A percentile compares a stretch with the other conserved stretches of the same genome.
Conservation (phyloP, 2,329 filamentous ascomycete genomes). For the Coniosporium tulheliwenetii region DNA sequence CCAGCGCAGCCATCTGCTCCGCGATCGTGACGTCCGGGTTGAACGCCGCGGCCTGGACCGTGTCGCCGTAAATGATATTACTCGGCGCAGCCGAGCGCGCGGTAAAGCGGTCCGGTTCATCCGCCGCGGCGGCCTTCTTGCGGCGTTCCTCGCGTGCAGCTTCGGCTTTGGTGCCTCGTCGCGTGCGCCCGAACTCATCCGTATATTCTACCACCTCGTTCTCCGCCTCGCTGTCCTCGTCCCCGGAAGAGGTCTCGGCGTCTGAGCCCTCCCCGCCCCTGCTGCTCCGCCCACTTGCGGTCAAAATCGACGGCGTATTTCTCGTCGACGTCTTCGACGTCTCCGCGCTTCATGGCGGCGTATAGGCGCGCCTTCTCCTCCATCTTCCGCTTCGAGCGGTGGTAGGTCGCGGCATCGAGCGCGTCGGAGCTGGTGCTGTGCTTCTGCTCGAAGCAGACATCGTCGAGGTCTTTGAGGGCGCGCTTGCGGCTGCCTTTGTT, state of each 20-base stretch:
- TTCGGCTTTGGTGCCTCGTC: constrained; percentile 56
- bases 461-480: constrained; percentile 42
- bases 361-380: constrained; percentile 83
- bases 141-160: constrained; percentile 47
- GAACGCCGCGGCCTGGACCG: constrained; percentile 73
- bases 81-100: constrained; percentile 51
- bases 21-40: constrained; percentile 49
- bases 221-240: constrained; percentile 24
- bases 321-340: constrained; percentile 48
- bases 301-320: constrained; percentile 79
- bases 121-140: constrained; percentile 36
- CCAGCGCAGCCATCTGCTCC: constrained; percentile 62
- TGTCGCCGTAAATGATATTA: constrained; percentile 69
- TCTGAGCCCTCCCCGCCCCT: constrained; percentile 26
- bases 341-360: constrained; percentile 78
- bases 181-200: constrained; percentile 82
- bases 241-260: constrained; percentile 20
- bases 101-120: constrained; percentile 53
- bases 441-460: constrained; percentile 47
- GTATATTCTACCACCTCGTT: constrained; percentile 67
- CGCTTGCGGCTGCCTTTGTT: constrained; percentile 48
- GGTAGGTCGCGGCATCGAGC: constrained; percentile 40
- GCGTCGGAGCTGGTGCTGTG: constrained; percentile 45
- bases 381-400: constrained; percentile 65
- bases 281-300: constrained; percentile 74